These are phyloP conservation scores for Solidago caesia DNA, from an alignment of 129 eudicot genomes.

Conservation along the genomic window DNA sequence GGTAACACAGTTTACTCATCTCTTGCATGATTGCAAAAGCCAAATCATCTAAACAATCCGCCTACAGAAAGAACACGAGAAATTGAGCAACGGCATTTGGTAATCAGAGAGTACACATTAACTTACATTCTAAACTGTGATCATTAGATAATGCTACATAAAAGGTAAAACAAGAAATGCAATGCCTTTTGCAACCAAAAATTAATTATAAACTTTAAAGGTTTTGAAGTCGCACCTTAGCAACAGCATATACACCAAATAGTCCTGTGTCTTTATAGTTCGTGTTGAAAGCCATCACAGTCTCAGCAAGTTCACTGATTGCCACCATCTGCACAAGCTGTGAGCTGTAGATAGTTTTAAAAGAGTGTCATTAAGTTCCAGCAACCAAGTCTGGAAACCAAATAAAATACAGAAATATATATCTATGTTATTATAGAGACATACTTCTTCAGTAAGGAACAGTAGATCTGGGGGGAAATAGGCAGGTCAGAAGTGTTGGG, in stretches of 20 bases:
- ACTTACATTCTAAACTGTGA: neutral
- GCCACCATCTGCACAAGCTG: constrained; percentile 83
- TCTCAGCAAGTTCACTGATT: constrained; percentile 88
- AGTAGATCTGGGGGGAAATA: too few species aligned
- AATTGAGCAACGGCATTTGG: constrained; percentile 2
- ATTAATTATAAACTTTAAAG: neutral
- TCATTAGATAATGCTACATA: neutral
- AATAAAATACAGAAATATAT: neutral
- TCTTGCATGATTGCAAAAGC: constrained; percentile 78
- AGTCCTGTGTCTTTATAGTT: constrained; percentile 93
- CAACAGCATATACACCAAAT: constrained; percentile 95
- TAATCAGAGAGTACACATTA: neutral
- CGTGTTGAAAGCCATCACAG: constrained; percentile 96
- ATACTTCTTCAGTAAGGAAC: neutral
- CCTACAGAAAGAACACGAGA: constrained; percentile 39
- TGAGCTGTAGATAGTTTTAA: constrained; percentile 44
- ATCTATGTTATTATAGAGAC: neutral
- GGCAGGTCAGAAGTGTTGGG: neutral
- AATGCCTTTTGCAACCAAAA: neutral
- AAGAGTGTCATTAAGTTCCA: constrained; percentile 7
- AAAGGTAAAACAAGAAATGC: neutral
- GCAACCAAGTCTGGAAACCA: constrained; percentile 1
- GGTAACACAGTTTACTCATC: constrained; percentile 62
- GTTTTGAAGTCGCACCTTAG: constrained; percentile 53
- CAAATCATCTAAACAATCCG: constrained; percentile 70